Evolutionary conservation across 1,284 basidiomycete species (phyloP).

Genomic region (Ustilago hordei): DNA sequence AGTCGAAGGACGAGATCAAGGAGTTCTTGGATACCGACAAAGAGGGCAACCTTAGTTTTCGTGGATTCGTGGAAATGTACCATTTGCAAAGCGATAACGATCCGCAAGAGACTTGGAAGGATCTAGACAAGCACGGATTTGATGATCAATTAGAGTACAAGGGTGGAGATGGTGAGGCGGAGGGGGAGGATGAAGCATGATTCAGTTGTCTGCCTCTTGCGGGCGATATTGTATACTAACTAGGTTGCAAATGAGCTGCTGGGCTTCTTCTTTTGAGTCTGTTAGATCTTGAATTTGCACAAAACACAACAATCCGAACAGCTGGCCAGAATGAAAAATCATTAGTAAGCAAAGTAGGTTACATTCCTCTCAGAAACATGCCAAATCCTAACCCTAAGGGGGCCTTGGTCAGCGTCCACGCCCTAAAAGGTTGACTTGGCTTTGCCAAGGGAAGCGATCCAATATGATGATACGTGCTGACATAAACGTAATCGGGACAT

Average conservation of each 20-base stretch:
- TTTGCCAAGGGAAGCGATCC: too few relatives aligned
- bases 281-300: neutral
- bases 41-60: conserved; percentile 45
- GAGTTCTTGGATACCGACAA: conserved; percentile 56
- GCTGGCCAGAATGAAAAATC: too few relatives aligned
- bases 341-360: too few relatives aligned
- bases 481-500: too few relatives aligned
- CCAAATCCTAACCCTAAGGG: too few relatives aligned
- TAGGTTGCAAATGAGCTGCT: too few relatives aligned
- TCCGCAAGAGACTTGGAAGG: conserved; percentile 58
- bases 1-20: conserved; percentile 57
- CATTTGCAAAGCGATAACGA: conserved; percentile 59
- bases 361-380: too few relatives aligned
- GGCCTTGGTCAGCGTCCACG: too few relatives aligned
- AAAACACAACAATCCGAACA: neutral
- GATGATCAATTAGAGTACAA: conserved; percentile 20
- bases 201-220: neutral
- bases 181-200: neutral
- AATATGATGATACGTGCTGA: too few relatives aligned
- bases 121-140: conserved; percentile 46
- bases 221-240: neutral
- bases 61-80: conserved; percentile 56
- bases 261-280: neutral
- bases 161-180: neutral
- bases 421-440: too few relatives aligned